Evolutionary conservation across 441 rosid species (phyloP), one percentile per base, ranked within the genome.

Genomic region (Capsella rubella): DNA sequence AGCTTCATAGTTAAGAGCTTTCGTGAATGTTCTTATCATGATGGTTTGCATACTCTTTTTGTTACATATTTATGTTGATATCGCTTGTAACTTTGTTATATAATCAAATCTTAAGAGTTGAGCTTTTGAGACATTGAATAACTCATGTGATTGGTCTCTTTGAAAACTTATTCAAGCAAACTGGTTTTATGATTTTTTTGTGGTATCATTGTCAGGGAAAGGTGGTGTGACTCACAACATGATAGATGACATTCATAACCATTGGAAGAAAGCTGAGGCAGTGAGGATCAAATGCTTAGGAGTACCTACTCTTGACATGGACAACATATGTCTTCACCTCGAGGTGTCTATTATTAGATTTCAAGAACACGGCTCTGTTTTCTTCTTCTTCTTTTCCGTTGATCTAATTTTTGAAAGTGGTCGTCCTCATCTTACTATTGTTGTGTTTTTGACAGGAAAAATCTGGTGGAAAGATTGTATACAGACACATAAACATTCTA

Each of bases 261-360:
- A 91, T 67, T 93, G 98, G 97, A 91, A 83, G 81, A 84, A 80
- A 68, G 95, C 98, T 1, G 93, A 93, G 75, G 93, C 96, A 28
- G 90, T 87, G 69, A 91, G 98, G 86, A 91, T 93, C 59, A 93
- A 93, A 85, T 91, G 97, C 73, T 82, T 91, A 82, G 98, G 97
- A 59, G 94, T 87, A 64, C 94, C 96, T 40, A 91, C 94, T 14
- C 87, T 93, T 70, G 97, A 93, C 74, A 89, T 93, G 97, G 95
- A 88, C 82, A 93, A 86, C 69, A 76, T 93, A 28, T 86, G 90
- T 81, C 84, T 85, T 85, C 95, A 93, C 78, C 90, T 93, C 34
- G 91, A 93, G 97, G 97, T 57, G 13, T 89, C 16, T 55, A 62
- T 71, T 69, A 65, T 35, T 11, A 49, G 60, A 51, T 5, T 34